Percentiles rank a stretch among this genome's conserved stretches.
phyloP scores from a whole-genome alignment of 306 rosid genomes.

The Citrullus mucosospermus region DNA sequence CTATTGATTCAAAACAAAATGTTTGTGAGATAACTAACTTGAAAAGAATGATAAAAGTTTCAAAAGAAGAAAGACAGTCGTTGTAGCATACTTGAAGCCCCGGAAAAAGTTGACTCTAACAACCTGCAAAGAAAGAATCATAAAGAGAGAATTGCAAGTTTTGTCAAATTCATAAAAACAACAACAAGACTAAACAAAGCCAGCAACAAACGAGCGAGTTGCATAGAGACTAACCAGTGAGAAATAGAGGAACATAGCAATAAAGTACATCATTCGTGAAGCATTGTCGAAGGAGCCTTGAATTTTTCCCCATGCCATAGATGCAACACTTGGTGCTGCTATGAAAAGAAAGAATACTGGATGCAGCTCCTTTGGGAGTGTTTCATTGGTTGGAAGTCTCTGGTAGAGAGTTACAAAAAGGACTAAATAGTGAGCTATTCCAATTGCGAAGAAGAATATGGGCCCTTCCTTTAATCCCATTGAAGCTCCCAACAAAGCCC shows the following conservation, averaged over 20 bases:
- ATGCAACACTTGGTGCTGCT: constrained; percentile 93
- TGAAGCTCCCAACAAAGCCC: constrained; percentile 72
- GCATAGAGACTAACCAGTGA: constrained; percentile 43
- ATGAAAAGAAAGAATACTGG: constrained; percentile 88
- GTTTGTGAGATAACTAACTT: not conserved
- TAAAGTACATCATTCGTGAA: constrained; percentile 61
- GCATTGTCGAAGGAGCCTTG: constrained; percentile 74
- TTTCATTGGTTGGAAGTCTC: constrained; percentile 76
- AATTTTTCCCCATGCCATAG: constrained; percentile 82
- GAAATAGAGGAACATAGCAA: constrained; percentile 76
- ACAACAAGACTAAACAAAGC: not conserved
- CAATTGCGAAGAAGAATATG: constrained; percentile 73
- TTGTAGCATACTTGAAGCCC: constrained; percentile 35
- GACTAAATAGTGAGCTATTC: constrained; percentile 69
- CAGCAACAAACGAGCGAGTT: not conserved
- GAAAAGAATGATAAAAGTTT: not conserved
- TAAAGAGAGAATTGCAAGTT: not conserved
- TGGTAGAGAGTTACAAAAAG: constrained; percentile 86
- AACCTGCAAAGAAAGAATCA: constrained; percentile 39
- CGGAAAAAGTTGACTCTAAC: constrained; percentile 26
- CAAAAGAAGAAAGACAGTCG: not conserved
- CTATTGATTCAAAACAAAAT: constrained; percentile 24
- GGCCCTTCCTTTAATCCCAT: constrained; percentile 94
- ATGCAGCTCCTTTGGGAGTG: constrained; percentile 86
- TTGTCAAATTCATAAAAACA: not conserved